phyloP scores from a whole-genome alignment of 2,329 filamentous ascomycete genomes.

The Paecilomyces fulvus region DNA sequence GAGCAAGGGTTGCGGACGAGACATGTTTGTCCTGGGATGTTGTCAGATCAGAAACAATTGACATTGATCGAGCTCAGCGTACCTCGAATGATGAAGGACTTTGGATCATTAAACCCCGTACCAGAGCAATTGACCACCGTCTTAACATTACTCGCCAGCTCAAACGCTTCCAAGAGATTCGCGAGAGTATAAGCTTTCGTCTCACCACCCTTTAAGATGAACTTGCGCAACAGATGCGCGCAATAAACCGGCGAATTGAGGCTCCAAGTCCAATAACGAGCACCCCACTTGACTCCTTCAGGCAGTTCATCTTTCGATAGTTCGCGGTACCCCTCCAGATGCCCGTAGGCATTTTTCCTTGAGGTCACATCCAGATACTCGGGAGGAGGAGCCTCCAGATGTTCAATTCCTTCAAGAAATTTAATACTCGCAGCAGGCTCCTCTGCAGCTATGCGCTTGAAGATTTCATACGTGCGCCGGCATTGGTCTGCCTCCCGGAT shows the following conservation, averaged over 20 bases:
- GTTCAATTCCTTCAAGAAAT: constrained; percentile 33
- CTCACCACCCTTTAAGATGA: constrained; percentile 31
- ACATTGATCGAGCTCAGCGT: constrained; percentile 1
- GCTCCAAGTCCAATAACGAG: constrained; percentile 32
- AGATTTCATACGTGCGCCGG: constrained; percentile 27
- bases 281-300: constrained; percentile 31
- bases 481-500: constrained; percentile 30
- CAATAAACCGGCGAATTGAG: constrained; percentile 39
- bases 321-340: constrained; percentile 27
- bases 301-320: constrained; percentile 23
- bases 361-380: constrained; percentile 23
- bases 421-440: constrained; percentile 30
- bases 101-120: constrained; percentile 34
- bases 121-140: constrained; percentile 40
- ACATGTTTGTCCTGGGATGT: constrained; percentile 35
- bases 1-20: constrained; percentile 38
- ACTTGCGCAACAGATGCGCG: constrained; percentile 31
- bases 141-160: constrained; percentile 21
- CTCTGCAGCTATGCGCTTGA: constrained; percentile 26
- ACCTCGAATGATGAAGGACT: constrained; percentile 37
- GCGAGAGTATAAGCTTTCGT: constrained; percentile 19
- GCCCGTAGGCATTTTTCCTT: constrained; percentile 18
- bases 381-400: constrained; percentile 30
- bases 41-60: neutral
- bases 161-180: constrained; percentile 29